Conservation (phyloP, 2,329 filamentous ascomycete species). For the Xylaria sp. region DNA sequence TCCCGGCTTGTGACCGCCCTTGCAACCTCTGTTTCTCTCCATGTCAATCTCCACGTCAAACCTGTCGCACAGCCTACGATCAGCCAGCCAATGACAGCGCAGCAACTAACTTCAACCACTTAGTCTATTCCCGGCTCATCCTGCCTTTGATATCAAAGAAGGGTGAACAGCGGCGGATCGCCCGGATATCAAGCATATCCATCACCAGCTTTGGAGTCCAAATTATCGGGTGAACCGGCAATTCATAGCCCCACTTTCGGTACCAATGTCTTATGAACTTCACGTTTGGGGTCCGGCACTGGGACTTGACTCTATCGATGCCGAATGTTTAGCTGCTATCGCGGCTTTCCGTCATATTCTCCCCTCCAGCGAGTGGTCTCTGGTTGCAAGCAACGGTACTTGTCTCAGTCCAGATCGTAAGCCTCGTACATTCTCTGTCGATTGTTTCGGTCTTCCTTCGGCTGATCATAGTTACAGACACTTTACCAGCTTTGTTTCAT, state of each 20-base stretch:
- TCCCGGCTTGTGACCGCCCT: not conserved
- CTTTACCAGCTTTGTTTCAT: conserved; percentile 61
- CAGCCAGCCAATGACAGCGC: not conserved
- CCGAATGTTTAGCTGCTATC: conserved; percentile 85
- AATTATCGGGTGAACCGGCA: not conserved
- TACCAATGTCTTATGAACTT: conserved; percentile 65
- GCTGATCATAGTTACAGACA: conserved; percentile 48
- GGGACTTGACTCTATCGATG: conserved; percentile 85
- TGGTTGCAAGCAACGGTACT: conserved; percentile 76
- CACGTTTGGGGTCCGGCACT: conserved; percentile 93
- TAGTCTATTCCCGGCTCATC: conserved; percentile 1
- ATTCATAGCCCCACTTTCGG: not conserved
- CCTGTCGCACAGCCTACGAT: not conserved
- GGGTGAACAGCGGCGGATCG: not conserved
- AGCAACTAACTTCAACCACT: not conserved
- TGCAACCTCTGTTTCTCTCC: not conserved
- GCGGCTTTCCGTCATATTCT: conserved; percentile 73
- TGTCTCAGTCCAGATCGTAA: conserved; percentile 73
- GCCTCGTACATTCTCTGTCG: conserved; percentile 41
- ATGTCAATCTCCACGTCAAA: not conserved
- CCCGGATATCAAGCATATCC: not conserved
- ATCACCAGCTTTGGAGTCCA: not conserved
- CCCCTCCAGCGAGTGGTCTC: conserved; percentile 65
- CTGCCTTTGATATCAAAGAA: not conserved
- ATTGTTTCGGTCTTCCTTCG: conserved; percentile 21